Evolutionary conservation across 305 asterid species (phyloP).

Genomic region (Ilex paraguariensis): DNA sequence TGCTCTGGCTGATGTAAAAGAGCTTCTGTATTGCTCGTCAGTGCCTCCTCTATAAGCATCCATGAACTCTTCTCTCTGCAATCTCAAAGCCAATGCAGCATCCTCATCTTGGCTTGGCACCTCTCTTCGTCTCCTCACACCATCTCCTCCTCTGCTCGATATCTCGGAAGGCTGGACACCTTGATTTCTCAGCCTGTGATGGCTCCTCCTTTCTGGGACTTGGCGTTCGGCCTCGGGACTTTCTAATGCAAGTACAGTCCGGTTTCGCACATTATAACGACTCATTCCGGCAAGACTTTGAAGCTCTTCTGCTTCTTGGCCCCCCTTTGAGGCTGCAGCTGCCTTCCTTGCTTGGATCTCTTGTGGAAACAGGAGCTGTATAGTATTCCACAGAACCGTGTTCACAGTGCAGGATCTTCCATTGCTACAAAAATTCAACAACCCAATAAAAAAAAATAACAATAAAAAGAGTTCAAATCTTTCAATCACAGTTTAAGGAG

Average conservation of each 20-base stretch:
- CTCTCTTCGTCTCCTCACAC: slow-evolving; percentile 22
- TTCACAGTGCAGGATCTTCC: slow-evolving; percentile 78
- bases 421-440: slow-evolving; percentile 42
- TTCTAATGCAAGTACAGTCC: not conserved
- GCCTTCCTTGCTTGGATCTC: slow-evolving; percentile 72
- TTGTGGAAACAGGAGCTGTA: slow-evolving; percentile 78
- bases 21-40: slow-evolving; percentile 18
- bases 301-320: slow-evolving; percentile 5
- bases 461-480: not conserved
- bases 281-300: too few species aligned
- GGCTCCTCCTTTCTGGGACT: slow-evolving; percentile 2
- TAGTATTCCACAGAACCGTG: slow-evolving; percentile 93
- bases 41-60: slow-evolving; percentile 34
- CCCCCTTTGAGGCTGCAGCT: slow-evolving; percentile 18
- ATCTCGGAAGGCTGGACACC: slow-evolving; percentile 18
- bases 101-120: slow-evolving; percentile 68
- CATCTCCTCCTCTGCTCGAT: slow-evolving; percentile 15
- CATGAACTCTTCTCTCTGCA: slow-evolving; percentile 92
- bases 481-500: not conserved
- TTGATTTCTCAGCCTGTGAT: slow-evolving; percentile 17
- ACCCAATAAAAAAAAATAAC: slow-evolving; percentile 3
- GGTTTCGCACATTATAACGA: too few species aligned
- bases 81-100: slow-evolving; percentile 85
- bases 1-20: slow-evolving; percentile 32
- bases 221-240: slow-evolving; percentile 1